A percentile compares a stretch with the other conserved stretches of the same genome.
phyloP scores from a whole-genome alignment of 345 rosid genomes.

The Camelina neglecta region DNA sequence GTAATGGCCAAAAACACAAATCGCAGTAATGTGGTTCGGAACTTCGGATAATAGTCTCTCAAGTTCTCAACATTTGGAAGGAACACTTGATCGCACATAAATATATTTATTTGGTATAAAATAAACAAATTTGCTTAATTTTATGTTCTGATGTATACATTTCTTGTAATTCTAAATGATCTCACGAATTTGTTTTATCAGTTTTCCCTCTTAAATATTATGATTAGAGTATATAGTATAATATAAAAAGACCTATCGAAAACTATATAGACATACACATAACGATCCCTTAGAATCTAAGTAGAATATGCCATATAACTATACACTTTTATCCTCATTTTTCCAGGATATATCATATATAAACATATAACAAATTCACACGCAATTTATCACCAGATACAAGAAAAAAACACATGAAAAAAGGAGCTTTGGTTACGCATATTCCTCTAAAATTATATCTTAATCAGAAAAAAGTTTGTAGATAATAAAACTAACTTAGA shows the following conservation, averaged over 20 bases:
- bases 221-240: background rate
- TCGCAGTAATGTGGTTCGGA: background rate
- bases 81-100: too few relatives aligned
- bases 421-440: slow-evolving; percentile 39
- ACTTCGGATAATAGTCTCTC: background rate
- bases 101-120: too few relatives aligned
- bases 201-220: background rate
- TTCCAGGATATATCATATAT: slow-evolving; percentile 7
- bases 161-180: background rate
- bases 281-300: slow-evolving; percentile 16
- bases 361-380: slow-evolving; percentile 23
- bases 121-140: background rate
- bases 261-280: slow-evolving; percentile 4
- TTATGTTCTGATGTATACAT: background rate
- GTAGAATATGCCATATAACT: slow-evolving; percentile 37
- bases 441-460: slow-evolving; percentile 28
- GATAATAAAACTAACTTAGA: slow-evolving; percentile 35
- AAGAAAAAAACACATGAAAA: slow-evolving; percentile 36
- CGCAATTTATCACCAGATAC: slow-evolving; percentile 25
- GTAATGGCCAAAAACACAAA: background rate
- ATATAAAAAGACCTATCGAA: slow-evolving; percentile 2
- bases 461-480: slow-evolving; percentile 36
- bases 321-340: slow-evolving; percentile 16
- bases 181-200: background rate
- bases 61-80: too few relatives aligned